Evolutionary conservation across 1,284 basidiomycete genomes (phyloP), one percentile per base, ranked within the genome.

Genomic region (Salmacisia buchloeana): DNA sequence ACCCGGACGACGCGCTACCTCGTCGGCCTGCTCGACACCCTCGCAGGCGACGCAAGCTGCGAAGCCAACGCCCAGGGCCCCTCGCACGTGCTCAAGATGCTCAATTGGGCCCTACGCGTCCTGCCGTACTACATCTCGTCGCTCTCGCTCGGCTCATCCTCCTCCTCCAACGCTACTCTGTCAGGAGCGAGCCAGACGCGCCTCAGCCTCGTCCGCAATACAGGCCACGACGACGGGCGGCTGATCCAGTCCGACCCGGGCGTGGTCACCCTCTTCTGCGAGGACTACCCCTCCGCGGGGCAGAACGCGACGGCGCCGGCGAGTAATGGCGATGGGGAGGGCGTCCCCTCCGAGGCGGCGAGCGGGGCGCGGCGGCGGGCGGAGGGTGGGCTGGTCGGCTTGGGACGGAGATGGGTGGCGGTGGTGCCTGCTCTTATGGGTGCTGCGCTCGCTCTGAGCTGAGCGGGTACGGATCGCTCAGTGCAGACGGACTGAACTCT

Each of bases 251-350:
- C 65, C 5, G 70, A 74, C 52, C 66, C 71, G 0, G 75, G 71
- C 2, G 68, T 75, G 21, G 69, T 73, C 54, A 64, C 64, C 10
- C 54, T 76, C 5, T 71, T 68, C 65, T 59, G 75, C 57, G 69
- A 76, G 23, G 63, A 68, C 25, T 77, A 70, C 65, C 64, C 66
- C 29, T 63, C 70, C 81, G 69, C 46, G 10, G 73, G 70, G 13
- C 41, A 65, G 27, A 65, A 69, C 18, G 73, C 75, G 35, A 67
- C 63, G 21, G 64, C 63, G 15, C 61, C 63, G 25, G 23, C 46
- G 12, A 36, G 35, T 3, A 60, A 65, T 18, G 63, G 63, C 25
- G 39, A 65, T 45, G 56, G 49, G 13, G 49, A 27, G 49, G 49
- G 49, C 13, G 12, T n/a, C 7, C 23, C 35, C 4, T 21, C 1